Conservation (phyloP, 805 yeast species). For the Ogataea ramenticola region DNA sequence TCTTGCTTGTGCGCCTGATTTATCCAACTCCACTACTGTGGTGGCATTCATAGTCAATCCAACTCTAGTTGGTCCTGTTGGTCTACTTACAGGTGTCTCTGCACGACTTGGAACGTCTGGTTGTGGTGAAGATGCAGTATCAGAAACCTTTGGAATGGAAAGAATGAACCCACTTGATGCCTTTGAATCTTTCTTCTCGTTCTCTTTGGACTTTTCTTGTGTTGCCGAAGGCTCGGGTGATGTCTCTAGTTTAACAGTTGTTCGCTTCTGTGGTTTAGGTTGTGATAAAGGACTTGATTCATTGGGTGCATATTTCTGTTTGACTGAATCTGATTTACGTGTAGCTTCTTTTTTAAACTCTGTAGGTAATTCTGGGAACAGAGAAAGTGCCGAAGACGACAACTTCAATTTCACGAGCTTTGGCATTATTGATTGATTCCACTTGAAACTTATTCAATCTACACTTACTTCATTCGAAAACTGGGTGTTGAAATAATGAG, state of each 20-base stretch:
- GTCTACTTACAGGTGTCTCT: constrained; percentile 11
- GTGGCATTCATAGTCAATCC: constrained; percentile 20
- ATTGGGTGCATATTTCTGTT: constrained; percentile 8
- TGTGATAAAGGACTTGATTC: constrained; percentile 8
- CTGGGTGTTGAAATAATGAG: too few species aligned
- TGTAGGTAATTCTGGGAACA: constrained; percentile 12
- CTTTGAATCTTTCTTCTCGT: too few species aligned
- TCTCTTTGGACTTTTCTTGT: too few species aligned
- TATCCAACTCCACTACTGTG: constrained; percentile 20
- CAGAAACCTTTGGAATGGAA: too few species aligned
- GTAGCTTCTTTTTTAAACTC: neutral
- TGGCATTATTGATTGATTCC: constrained; percentile 3
- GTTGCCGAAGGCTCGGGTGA: too few species aligned
- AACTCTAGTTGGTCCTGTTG: constrained; percentile 8
- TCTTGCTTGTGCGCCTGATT: constrained; percentile 11
- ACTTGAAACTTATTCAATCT: neutral
- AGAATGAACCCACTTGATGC: too few species aligned
- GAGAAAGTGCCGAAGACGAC: constrained; percentile 6
- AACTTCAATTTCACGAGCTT: constrained; percentile 11
- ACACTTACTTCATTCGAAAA: too few species aligned
- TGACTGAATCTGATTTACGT: constrained; percentile 1
- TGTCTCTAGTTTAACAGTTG: too few species aligned
- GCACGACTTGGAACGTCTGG: constrained; percentile 9
- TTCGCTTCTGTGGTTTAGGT: constrained; percentile 5
- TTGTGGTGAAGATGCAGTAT: neutral